These are phyloP conservation scores for Boletus vermiculosoides DNA, from an alignment of 768 basidiomycete genomes.

Conservation along the genomic window DNA sequence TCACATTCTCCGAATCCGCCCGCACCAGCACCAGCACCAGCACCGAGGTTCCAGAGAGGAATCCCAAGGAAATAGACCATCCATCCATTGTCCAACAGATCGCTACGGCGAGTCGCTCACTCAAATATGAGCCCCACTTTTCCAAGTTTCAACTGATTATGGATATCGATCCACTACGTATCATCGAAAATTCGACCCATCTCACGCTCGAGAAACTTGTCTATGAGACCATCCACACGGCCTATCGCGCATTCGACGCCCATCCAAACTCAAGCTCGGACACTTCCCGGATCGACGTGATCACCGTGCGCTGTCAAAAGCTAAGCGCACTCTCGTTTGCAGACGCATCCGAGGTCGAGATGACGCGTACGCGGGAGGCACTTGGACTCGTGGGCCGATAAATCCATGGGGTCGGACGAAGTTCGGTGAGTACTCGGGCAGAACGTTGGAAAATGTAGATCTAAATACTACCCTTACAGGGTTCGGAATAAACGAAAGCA, in stretches of 20 bases:
- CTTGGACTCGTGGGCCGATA: too few species aligned
- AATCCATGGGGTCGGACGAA: too few species aligned
- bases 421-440: too few species aligned
- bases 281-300: slow-evolving; percentile 30
- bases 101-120: slow-evolving; percentile 14
- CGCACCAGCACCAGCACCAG: too few species aligned
- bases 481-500: too few species aligned
- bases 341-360: slow-evolving; percentile 58
- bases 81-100: slow-evolving; percentile 36
- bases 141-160: too few species aligned
- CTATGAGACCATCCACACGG: slow-evolving; percentile 48
- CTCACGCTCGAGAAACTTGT: slow-evolving; percentile 25
- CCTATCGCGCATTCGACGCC: slow-evolving; percentile 59
- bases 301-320: slow-evolving; percentile 61
- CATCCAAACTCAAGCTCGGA: not conserved
- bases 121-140: too few species aligned
- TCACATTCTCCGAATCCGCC: slow-evolving; percentile 42
- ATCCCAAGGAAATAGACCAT: slow-evolving; percentile 39
- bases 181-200: slow-evolving; percentile 10
- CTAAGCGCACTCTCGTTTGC: slow-evolving; percentile 72
- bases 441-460: too few species aligned
- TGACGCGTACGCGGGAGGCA: slow-evolving; percentile 41
- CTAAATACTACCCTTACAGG: too few species aligned
- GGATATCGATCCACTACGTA: slow-evolving; percentile 3
- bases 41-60: not conserved